Evolutionary conservation across 176 grass and related monocot species (phyloP).

Genomic region (Musa troglodytarum): DNA sequence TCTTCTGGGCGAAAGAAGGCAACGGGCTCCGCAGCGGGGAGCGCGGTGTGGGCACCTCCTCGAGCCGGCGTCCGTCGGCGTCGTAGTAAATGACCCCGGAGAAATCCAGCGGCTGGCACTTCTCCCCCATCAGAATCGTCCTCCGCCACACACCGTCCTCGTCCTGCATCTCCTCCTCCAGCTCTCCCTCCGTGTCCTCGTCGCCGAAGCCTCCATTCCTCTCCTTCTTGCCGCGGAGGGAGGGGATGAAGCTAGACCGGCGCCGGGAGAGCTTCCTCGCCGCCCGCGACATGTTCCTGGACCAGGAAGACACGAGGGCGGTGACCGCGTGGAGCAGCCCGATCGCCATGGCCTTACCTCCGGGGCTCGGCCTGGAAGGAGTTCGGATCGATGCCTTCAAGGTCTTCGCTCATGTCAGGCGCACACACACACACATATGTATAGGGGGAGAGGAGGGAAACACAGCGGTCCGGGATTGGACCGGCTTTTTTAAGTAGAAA

Average conservation of each 20-base stretch:
- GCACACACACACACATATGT: neutral
- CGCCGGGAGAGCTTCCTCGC: conserved; percentile 1
- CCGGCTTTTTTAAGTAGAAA: no score
- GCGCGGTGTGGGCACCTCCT: neutral
- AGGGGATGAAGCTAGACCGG: neutral
- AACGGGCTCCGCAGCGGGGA: neutral
- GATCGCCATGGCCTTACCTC: neutral
- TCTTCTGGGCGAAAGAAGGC: neutral
- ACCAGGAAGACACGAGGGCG: neutral
- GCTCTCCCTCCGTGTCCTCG: conserved; percentile 12
- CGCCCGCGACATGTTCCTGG: neutral
- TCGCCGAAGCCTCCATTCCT: conserved; percentile 5
- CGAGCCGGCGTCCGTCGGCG: conserved; percentile 27
- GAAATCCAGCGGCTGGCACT: conserved; percentile 47
- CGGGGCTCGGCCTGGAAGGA: neutral
- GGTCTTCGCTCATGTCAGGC: no score
- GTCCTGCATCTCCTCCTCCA: neutral
- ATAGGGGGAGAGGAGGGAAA: neutral
- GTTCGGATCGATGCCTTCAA: no score
- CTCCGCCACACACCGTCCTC: conserved; percentile 42
- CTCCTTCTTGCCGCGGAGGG: conserved; percentile 1
- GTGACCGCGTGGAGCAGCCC: neutral
- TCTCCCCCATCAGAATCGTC: conserved; percentile 58
- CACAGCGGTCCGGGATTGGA: no score
- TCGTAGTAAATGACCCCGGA: conserved; percentile 38